phyloP scores from a whole-genome alignment of 225 moss, liverwort and hornwort species.

The Pseudisothecium myosuroides region DNA sequence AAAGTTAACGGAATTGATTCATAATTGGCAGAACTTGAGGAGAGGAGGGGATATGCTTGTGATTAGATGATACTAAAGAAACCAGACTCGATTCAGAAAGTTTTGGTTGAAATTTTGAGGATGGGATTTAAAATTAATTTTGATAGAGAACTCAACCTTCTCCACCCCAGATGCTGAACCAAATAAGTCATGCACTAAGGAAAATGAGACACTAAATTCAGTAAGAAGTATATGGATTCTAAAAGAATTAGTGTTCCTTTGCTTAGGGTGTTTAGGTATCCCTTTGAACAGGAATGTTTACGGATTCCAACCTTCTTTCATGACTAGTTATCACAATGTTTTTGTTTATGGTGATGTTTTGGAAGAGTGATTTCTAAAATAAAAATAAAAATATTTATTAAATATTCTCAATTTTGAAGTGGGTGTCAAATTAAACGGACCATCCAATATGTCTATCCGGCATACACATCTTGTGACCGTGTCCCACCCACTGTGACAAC shows the following conservation, averaged over 20 bases:
- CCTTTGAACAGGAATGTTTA: neutral
- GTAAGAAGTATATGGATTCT: neutral
- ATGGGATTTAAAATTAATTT: neutral
- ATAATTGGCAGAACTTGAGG: too few relatives aligned
- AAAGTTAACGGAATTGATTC: too few relatives aligned
- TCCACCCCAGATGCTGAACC: neutral
- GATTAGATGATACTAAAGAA: too few relatives aligned
- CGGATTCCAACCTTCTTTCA: neutral
- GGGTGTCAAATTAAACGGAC: too few relatives aligned
- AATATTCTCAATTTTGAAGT: too few relatives aligned
- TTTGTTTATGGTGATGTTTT: neutral
- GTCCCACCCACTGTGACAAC: too few relatives aligned
- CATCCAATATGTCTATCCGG: too few relatives aligned
- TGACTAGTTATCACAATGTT: neutral
- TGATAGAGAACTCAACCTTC: neutral
- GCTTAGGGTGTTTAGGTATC: neutral
- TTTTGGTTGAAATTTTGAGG: neutral
- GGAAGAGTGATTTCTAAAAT: neutral
- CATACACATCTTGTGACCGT: too few relatives aligned
- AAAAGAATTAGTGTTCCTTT: neutral
- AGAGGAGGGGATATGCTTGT: neutral
- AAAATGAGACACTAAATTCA: neutral
- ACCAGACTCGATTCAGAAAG: too few relatives aligned
- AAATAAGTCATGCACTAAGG: neutral
- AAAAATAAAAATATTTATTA: neutral